A percentile compares a stretch with the other conserved stretches of the same genome.
These are phyloP conservation scores for Trypanosomatidae sp. DNA, from an alignment of 208 protist species.

Conservation along the genomic window DNA sequence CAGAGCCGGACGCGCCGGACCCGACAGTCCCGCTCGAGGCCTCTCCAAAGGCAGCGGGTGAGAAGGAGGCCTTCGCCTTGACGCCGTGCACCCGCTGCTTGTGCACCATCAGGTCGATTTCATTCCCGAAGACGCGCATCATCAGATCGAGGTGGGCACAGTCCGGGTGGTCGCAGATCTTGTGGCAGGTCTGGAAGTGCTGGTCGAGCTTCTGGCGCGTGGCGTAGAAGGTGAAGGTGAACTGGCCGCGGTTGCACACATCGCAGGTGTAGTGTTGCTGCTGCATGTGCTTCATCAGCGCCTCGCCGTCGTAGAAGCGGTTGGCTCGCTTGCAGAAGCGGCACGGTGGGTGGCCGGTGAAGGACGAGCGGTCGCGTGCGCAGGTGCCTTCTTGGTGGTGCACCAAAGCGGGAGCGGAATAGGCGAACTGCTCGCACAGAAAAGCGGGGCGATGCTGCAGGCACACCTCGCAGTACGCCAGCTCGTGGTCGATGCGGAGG, in stretches of 20 bases:
- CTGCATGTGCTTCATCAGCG: constrained; percentile 88
- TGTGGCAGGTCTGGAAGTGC: constrained; percentile 76
- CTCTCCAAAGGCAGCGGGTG: constrained; percentile 17
- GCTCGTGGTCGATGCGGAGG: constrained; percentile 57
- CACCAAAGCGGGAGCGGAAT: constrained; percentile 39
- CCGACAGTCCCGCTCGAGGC: constrained; percentile 1
- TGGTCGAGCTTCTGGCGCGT: constrained; percentile 69
- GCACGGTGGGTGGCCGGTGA: constrained; percentile 85
- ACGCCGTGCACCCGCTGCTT: constrained; percentile 77
- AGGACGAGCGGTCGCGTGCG: constrained; percentile 54
- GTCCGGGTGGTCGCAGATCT: constrained; percentile 84
- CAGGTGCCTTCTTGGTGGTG: constrained; percentile 68
- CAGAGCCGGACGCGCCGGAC: constrained; percentile 8
- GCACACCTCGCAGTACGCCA: constrained; percentile 79
- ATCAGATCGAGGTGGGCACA: constrained; percentile 76
- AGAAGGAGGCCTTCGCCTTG: constrained; percentile 33
- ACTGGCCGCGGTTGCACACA: constrained; percentile 81
- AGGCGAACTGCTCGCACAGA: constrained; percentile 82
- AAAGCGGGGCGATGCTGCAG: constrained; percentile 70
- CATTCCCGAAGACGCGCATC: constrained; percentile 79
- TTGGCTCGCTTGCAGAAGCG: constrained; percentile 57
- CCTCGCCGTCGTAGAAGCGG: constrained; percentile 84
- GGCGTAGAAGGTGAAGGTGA: constrained; percentile 83
- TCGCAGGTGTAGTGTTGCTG: constrained; percentile 91
- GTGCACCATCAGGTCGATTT: constrained; percentile 80